Conservation (phyloP, 1,284 basidiomycete genomes). For the Apiotrichum gamsii region DNA sequence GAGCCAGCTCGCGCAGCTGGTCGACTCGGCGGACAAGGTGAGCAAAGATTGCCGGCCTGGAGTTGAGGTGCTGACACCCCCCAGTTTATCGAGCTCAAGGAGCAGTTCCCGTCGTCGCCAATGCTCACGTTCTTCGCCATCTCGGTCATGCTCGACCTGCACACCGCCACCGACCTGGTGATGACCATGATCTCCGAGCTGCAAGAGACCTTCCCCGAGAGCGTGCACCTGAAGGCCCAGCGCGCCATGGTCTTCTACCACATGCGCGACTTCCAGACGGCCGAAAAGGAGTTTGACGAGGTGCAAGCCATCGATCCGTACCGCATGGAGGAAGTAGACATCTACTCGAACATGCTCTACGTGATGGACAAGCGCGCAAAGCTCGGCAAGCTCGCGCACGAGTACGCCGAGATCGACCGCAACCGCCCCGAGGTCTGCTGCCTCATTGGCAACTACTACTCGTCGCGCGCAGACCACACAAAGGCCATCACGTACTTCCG, state of each 20-base stretch:
- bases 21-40: conserved; percentile 87
- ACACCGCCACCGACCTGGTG: conserved; percentile 75
- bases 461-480: conserved; percentile 83
- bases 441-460: conserved; percentile 94
- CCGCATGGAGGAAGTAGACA: conserved; percentile 90
- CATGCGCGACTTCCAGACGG: conserved; percentile 77
- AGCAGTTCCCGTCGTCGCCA: conserved; percentile 35
- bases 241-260: conserved; percentile 84
- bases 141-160: conserved; percentile 82
- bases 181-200: conserved; percentile 67
- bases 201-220: conserved; percentile 72
- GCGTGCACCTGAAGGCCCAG: conserved; percentile 77
- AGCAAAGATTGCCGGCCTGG: conserved; percentile 7
- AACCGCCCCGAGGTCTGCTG: conserved; percentile 93
- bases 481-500: conserved; percentile 95
- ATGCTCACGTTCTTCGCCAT: conserved; percentile 70
- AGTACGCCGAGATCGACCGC: conserved; percentile 77
- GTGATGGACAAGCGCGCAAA: conserved; percentile 84
- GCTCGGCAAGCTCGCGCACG: conserved; percentile 84
- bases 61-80: conserved; percentile 4
- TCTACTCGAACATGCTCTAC: conserved; percentile 95
- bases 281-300: conserved; percentile 74
- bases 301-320: conserved; percentile 77
- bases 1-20: conserved; percentile 70
- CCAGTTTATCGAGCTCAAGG: conserved; percentile 46